Evolutionary conservation across 495 filamentous ascomycete species (phyloP), one percentile per base, ranked within the genome.

Genomic region (Xylaria acuta): DNA sequence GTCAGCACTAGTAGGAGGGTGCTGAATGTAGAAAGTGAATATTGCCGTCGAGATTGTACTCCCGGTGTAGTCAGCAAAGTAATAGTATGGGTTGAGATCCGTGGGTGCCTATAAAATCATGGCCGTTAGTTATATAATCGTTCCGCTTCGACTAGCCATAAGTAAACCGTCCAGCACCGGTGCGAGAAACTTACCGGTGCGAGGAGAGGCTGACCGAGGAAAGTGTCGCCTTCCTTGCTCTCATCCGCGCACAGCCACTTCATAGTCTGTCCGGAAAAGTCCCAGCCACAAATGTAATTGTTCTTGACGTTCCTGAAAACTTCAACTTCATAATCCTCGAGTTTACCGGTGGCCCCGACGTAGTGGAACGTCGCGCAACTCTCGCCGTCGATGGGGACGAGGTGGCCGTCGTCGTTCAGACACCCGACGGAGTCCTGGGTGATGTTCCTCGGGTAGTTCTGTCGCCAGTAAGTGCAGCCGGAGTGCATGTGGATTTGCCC

Each of bases 391-490:
- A 64, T 38, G 25, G 62, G 62, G 40, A 64, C 62, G 3, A 64
- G 9, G 1, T 45, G 62, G 14, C 62, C 62, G 22, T 30, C 62
- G 14, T 64, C 25, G 22, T 64, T 64, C 40, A 64, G 20, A 45
- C 62, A 64, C 16, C 62, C 62, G 62, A 45, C 40, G n/a, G 62
- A n/a, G 38, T 43, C 38, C 4, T 16, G 38, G 5, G 38, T 25
- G 62, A 64, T 20, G 56, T 59, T 18, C 30, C 56, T 32, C 6
- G 56, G 56, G 56, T 59, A 59, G 22, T 47, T 47, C 40, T 64
- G 62, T 9, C 62, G 40, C 62, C 62, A 64, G 40, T 43, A 43
- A n/a, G 62, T 64, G 40, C 62, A 64, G 40, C 62, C 62, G 3
- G 62, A 14, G 40, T 40, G 62, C 38, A 64, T n/a, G 43, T 45